A percentile compares a stretch with the other conserved stretches of the same genome.
These are phyloP conservation scores for Agrocybe chaxingu DNA, from an alignment of 768 basidiomycete species.

Conservation along the genomic window DNA sequence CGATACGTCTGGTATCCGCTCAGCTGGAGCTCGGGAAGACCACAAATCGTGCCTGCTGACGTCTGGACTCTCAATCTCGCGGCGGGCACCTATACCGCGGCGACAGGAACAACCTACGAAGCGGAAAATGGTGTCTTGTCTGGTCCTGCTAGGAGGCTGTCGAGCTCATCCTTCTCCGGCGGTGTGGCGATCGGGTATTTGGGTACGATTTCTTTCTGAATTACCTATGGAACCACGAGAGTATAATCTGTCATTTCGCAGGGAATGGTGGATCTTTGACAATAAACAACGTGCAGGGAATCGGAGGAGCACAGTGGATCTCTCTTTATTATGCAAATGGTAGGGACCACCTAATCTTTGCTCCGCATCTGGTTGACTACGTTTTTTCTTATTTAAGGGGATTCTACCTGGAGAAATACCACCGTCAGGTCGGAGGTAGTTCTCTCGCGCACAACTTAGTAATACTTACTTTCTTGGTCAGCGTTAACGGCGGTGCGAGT, in stretches of 20 bases:
- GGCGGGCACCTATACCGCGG: conserved; percentile 48
- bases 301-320: conserved; percentile 55
- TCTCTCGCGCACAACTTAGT: not conserved
- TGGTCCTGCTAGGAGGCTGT: conserved; percentile 43
- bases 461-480: conserved; percentile 15
- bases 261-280: conserved; percentile 58
- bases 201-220: conserved; percentile 28
- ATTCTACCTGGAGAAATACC: conserved; percentile 56
- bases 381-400: conserved; percentile 25
- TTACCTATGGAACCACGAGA: not conserved
- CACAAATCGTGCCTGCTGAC: conserved; percentile 52
- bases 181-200: conserved; percentile 53
- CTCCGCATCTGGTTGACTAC: not conserved
- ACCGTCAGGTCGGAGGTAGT: conserved; percentile 45
- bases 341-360: conserved; percentile 5
- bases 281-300: conserved; percentile 53
- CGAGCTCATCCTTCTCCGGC: conserved; percentile 47
- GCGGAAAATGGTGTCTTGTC: conserved; percentile 49
- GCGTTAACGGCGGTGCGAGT: conserved; percentile 55
- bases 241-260: conserved; percentile 11
- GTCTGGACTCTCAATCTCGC: conserved; percentile 53
- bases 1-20: conserved; percentile 63
- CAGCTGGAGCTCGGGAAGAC: conserved; percentile 50
- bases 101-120: conserved; percentile 51
- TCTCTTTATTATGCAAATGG: conserved; percentile 59